phyloP scores from a whole-genome alignment of 345 rosid genomes.

The Euphorbia tirucalli region DNA sequence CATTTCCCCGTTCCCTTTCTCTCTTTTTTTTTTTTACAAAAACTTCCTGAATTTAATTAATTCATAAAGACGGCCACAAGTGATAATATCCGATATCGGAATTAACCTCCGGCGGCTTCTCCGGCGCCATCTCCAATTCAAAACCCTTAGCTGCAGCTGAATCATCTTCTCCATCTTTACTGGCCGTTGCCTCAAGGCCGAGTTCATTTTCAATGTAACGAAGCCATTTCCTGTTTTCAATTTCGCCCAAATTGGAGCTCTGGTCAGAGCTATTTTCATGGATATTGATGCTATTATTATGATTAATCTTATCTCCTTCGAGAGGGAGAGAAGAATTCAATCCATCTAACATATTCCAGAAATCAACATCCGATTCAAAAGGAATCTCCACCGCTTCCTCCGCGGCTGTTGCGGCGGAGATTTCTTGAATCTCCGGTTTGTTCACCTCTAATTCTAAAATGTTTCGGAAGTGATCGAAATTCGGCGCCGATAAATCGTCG shows the following conservation, averaged over 20 bases:
- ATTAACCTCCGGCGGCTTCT: constrained; percentile 7
- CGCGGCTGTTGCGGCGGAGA: neutral
- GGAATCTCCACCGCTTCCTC: constrained; percentile 33
- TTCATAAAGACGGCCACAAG: constrained; percentile 15
- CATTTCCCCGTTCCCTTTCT: too few species aligned
- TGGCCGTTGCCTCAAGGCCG: constrained; percentile 37
- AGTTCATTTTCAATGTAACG: constrained; percentile 63
- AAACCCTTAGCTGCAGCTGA: neutral
- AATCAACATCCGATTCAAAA: constrained; percentile 54
- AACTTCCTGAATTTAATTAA: neutral
- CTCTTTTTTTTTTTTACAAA: too few species aligned
- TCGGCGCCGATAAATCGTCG: constrained; percentile 4
- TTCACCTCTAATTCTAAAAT: constrained; percentile 51
- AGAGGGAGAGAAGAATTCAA: constrained; percentile 31
- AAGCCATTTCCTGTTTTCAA: constrained; percentile 53
- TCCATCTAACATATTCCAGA: constrained; percentile 68
- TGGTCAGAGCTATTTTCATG: constrained; percentile 15
- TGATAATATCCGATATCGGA: constrained; percentile 6
- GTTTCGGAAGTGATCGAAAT: neutral
- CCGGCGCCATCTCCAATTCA: neutral
- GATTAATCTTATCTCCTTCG: neutral
- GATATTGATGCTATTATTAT: too few species aligned
- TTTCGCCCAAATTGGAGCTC: constrained; percentile 22
- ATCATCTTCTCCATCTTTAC: constrained; percentile 19
- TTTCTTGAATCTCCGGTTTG: constrained; percentile 39